Conservation (phyloP, 1,284 basidiomycete species). For the Moniliophthora roreri region DNA sequence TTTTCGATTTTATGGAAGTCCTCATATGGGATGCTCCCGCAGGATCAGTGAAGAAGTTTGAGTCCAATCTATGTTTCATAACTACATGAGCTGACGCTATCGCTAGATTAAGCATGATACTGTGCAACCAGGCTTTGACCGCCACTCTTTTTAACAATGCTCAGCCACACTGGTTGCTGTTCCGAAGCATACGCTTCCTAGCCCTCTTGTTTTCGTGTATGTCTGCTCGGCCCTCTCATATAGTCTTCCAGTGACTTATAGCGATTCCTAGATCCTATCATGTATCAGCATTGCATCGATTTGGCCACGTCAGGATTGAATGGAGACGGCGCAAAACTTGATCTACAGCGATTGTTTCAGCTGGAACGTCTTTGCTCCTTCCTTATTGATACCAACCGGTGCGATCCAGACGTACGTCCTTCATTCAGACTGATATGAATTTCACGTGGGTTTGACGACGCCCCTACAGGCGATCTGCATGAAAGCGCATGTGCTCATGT, state of each 20-base stretch:
- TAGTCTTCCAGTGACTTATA: background rate
- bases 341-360: conserved; percentile 28
- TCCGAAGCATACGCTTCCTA: conserved; percentile 45
- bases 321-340: conserved; percentile 6
- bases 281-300: conserved; percentile 10
- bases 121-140: conserved; percentile 36
- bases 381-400: conserved; percentile 44
- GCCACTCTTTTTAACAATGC: conserved; percentile 46
- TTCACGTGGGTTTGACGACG: conserved; percentile 16
- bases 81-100: conserved; percentile 1
- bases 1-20: conserved; percentile 50
- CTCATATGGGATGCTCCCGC: conserved; percentile 49
- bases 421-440: conserved; percentile 1
- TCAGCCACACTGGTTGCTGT: conserved; percentile 52
- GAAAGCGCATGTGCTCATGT: conserved; percentile 50
- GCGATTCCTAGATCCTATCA: conserved; percentile 5
- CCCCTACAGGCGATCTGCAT: conserved; percentile 34
- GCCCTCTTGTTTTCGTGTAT: conserved; percentile 56
- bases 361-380: conserved; percentile 53
- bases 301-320: conserved; percentile 26
- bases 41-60: conserved; percentile 44
- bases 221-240: conserved; percentile 22
- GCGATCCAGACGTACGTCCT: conserved; percentile 42
- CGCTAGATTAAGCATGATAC: conserved; percentile 5
- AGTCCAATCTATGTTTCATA: background rate